phyloP scores from a whole-genome alignment of 176 grass and related monocot genomes.

The Juncus inflexus region DNA sequence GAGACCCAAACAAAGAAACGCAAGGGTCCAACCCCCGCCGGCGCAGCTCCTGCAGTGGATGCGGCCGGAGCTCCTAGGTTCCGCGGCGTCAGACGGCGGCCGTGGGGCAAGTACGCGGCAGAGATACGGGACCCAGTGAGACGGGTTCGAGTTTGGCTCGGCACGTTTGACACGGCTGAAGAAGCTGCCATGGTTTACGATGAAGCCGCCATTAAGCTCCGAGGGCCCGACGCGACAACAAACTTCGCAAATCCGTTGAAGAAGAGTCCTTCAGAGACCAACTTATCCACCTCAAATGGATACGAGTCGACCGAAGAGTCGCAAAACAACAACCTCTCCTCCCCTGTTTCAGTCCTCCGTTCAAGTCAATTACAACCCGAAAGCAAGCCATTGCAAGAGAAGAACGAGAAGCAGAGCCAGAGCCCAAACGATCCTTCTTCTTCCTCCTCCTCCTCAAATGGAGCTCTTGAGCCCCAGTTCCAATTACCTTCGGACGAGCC shows the following conservation, averaged over 20 bases:
- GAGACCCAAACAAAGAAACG: conserved; percentile 20
- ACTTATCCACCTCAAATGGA: conserved; percentile 41
- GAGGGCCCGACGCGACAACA: conserved; percentile 68
- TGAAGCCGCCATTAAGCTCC: conserved; percentile 81
- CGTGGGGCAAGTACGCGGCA: conserved; percentile 98
- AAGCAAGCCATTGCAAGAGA: neutral
- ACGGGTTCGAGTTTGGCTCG: conserved; percentile 84
- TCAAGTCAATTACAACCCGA: conserved; percentile 27
- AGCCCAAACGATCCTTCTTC: conserved; percentile 9
- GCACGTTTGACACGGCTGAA: conserved; percentile 90
- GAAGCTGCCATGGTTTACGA: conserved; percentile 95
- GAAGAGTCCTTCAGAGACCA: conserved; percentile 33
- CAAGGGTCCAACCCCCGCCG: conserved; percentile 3
- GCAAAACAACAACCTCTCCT: conserved; percentile 42
- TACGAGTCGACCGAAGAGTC: conserved; percentile 81
- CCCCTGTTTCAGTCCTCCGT: conserved; percentile 83
- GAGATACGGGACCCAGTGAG: conserved; percentile 93
- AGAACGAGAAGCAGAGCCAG: neutral
- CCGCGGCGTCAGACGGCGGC: conserved; percentile 75
- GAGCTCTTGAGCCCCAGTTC: conserved; percentile 37
- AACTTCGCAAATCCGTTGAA: conserved; percentile 49
- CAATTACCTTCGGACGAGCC: conserved; percentile 55
- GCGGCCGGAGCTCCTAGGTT: conserved; percentile 45
- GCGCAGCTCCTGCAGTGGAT: conserved; percentile 10
- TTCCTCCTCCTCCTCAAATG: conserved; percentile 27